These are phyloP conservation scores for Ceratocystis cacaofunesta DNA, from an alignment of 2,329 filamentous ascomycete species.

Conservation along the genomic window DNA sequence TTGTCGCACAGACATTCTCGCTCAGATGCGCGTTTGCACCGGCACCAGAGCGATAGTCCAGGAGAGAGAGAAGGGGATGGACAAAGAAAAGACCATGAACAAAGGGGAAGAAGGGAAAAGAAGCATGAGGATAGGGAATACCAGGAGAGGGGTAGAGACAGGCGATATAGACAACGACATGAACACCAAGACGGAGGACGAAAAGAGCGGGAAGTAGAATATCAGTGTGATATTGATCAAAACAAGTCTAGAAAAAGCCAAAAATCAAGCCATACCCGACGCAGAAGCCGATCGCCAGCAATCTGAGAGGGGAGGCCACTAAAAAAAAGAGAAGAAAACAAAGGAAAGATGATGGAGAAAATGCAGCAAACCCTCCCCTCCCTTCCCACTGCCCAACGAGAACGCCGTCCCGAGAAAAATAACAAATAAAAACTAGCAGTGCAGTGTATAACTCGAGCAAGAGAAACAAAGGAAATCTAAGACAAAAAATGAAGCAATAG, in stretches of 20 bases:
- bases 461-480: slow-evolving; percentile 5
- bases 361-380: not conserved
- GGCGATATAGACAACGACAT: not conserved
- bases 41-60: not conserved
- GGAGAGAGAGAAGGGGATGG: not conserved
- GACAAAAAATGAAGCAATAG: slow-evolving; percentile 1
- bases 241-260: slow-evolving; percentile 2
- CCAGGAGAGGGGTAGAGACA: not conserved
- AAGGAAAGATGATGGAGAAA: not conserved
- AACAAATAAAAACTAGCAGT: slow-evolving; percentile 2
- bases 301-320: not conserved
- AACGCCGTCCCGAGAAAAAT: slow-evolving; percentile 2
- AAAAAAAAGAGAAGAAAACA: not conserved
- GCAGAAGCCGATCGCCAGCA: slow-evolving; percentile 5
- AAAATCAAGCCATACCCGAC: not conserved
- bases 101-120: not conserved
- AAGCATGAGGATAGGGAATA: not conserved
- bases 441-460: not conserved
- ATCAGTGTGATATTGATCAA: slow-evolving; percentile 2
- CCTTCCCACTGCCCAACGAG: not conserved
- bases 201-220: not conserved
- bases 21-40: not conserved
- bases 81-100: not conserved
- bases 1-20: slow-evolving; percentile 2
- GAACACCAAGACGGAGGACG: not conserved